These are phyloP conservation scores for Trichosporon coremiiforme DNA, from an alignment of 1,284 basidiomycete genomes.

Conservation along the genomic window DNA sequence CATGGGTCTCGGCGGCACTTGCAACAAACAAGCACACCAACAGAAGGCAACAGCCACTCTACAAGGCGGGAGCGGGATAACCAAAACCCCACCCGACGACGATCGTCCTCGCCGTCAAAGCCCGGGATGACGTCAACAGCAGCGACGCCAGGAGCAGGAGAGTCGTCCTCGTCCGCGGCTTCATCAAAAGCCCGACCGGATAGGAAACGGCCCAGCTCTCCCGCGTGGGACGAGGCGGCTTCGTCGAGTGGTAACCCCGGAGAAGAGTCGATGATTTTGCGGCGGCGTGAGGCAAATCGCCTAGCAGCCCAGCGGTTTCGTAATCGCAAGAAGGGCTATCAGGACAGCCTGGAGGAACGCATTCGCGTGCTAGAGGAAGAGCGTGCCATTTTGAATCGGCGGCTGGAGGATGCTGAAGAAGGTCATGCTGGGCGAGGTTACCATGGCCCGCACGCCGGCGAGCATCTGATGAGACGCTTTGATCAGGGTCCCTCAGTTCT, in stretches of 20 bases:
- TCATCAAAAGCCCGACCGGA: slow-evolving; percentile 8
- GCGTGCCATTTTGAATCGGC: slow-evolving; percentile 36
- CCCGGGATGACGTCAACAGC: background rate
- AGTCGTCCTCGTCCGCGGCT: background rate
- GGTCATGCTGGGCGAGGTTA: background rate
- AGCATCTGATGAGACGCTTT: slow-evolving; percentile 4
- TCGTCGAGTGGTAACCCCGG: slow-evolving; percentile 13
- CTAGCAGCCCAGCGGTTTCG: slow-evolving; percentile 53
- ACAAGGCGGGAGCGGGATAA: background rate
- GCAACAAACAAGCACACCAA: background rate
- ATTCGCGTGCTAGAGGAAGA: slow-evolving; percentile 45
- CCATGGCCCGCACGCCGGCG: background rate
- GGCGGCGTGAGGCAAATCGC: slow-evolving; percentile 50
- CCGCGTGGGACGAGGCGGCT: background rate
- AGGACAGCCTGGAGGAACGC: slow-evolving; percentile 50
- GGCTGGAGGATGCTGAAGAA: slow-evolving; percentile 31
- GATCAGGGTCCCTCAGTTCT: background rate
- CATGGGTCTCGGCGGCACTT: slow-evolving; percentile 1
- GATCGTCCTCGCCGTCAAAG: background rate
- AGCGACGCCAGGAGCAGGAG: background rate
- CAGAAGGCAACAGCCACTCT: background rate
- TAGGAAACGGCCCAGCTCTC: background rate
- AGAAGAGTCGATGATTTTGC: slow-evolving; percentile 37
- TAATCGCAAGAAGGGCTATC: slow-evolving; percentile 52
- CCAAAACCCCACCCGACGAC: slow-evolving; percentile 25